Conservation (phyloP, 306 rosid genomes). For the Cercis canadensis region DNA sequence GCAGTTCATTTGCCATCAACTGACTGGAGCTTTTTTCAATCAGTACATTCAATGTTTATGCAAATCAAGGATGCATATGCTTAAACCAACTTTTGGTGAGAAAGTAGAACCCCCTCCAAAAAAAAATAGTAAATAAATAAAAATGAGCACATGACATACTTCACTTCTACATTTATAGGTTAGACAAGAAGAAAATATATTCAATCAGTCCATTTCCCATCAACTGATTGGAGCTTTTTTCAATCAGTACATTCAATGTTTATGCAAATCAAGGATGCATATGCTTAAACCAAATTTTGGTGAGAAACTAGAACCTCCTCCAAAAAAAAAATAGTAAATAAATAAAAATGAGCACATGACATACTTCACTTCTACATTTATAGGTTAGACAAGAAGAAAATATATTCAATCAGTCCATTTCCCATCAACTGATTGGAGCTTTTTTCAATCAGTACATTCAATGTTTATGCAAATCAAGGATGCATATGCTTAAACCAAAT, state of each 20-base stretch:
- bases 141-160: no score
- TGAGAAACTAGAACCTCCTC: not conserved
- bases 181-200: no score
- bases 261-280: not conserved
- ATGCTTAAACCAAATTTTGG: not conserved
- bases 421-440: not conserved
- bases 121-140: not conserved
- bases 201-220: no score
- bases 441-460: not conserved
- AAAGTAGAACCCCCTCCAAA: not conserved
- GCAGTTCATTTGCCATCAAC: not conserved
- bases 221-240: not conserved
- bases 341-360: no score
- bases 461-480: not conserved
- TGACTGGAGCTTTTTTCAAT: not conserved
- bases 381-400: no score
- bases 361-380: no score
- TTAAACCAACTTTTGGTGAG: not conserved
- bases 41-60: not conserved
- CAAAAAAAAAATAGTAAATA: not conserved
- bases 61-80: not conserved
- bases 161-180: no score
- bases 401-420: no score
- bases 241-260: not conserved
- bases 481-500: not conserved